A percentile compares a stretch with the other conserved stretches of the same genome.
These are phyloP conservation scores for Tribonema minus DNA, from an alignment of 108 stramenopile genomes.

Conservation along the genomic window DNA sequence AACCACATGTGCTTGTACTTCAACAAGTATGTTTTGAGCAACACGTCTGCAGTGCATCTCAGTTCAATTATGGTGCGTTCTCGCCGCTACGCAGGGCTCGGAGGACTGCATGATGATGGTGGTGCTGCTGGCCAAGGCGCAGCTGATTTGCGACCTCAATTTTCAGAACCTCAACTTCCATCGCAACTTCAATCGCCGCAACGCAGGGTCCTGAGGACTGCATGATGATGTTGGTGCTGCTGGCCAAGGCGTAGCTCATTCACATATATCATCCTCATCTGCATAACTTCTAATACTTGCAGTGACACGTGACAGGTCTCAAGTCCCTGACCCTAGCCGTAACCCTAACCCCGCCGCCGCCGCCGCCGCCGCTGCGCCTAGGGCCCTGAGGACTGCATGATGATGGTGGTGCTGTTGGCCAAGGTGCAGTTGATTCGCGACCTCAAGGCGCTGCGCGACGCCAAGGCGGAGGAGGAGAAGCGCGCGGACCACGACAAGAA, in stretches of 20 bases:
- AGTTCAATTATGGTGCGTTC: no score
- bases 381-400: conserved; percentile 8
- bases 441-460: conserved; percentile 2
- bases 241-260: neutral
- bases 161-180: no score
- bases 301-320: no score
- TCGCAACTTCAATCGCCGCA: no score
- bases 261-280: neutral
- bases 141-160: no score
- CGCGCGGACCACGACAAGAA: conserved; percentile 15
- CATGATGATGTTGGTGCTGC: neutral
- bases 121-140: no score
- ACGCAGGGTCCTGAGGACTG: neutral
- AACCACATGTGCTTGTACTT: no score
- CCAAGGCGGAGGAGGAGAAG: conserved; percentile 10
- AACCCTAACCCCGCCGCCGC: neutral
- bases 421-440: conserved; percentile 26
- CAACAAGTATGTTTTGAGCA: no score
- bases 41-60: no score
- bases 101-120: neutral
- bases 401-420: conserved; percentile 17
- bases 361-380: neutral
- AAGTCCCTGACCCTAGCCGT: neutral
- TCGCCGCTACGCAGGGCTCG: neutral
- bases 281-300: neutral